Evolutionary conservation across 73 alveolate genomes (phyloP), one percentile per base, ranked within the genome.

Genomic region (Urostyla sp.): DNA sequence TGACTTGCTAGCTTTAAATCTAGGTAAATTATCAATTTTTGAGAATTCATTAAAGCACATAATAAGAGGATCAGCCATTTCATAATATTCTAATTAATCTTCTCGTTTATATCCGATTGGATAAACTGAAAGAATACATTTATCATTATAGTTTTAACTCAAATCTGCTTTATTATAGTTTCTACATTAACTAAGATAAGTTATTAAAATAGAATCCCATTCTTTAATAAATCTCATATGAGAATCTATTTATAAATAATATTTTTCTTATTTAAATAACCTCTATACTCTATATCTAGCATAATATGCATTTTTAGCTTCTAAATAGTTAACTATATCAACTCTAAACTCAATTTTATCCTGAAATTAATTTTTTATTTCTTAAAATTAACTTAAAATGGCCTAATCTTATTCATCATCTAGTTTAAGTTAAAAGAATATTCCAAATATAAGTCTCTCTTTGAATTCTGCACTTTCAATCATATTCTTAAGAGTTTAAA

Each of bases 301-400:
- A 76, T 79, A 91, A 31, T 91, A 91, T 0, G 94, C 94, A 26
- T 91, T 91, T 44, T 84, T 72, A 1, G 97, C 97, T 8, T 91
- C 94, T 34, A 20, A 60, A 35, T 43, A 75, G 48, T 75, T 72
- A 0, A 85, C 81, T 21, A 23, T 40, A 0, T 52, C 56, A 45
- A 85, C 67, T 6, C 46, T 85, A 45, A 85, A 8, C 31, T 48
- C 37, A 16, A 38, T 8, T 30, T 7, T 24, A 49, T 46, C 50
- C 27, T 73, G 21, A 48, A 27, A 46, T 16, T 44, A 18, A 5
- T 49, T 32, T 46, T 46, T 49, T 2, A 69, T 2, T 40, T 54
- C 37, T 0, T 20, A 0, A 0, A 83, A 30, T 0, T 48, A 44
- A 1, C 7, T 43, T 28, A 54, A 43, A 1, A 72, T 40, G 36